Percentiles rank a stretch among this genome's conserved stretches.
Conservation (phyloP, 208 protist genomes). For the Crithidia expoeki region DNA sequence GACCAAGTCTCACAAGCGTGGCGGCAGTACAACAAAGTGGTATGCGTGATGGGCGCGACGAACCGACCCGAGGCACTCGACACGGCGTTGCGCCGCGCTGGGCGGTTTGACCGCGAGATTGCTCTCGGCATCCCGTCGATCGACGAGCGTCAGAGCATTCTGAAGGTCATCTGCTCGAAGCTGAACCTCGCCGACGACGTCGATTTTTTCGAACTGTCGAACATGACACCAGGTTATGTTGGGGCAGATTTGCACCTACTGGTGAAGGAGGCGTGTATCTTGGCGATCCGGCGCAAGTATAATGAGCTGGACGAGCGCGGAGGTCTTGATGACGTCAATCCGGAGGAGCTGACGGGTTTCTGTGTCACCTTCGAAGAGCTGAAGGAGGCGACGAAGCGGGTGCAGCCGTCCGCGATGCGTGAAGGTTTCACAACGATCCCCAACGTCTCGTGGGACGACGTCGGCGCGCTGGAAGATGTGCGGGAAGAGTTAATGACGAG, state of each 20-base stretch:
- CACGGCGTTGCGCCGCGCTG: constrained; percentile 95
- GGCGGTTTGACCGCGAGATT: constrained; percentile 98
- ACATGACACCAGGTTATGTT: constrained; percentile 97
- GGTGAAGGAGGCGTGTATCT: constrained; percentile 93
- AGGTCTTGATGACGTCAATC: constrained; percentile 22
- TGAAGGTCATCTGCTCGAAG: constrained; percentile 83
- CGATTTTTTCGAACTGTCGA: constrained; percentile 95
- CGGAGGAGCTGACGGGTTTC: constrained; percentile 68
- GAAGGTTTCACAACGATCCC: constrained; percentile 97
- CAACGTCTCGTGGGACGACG: constrained; percentile 97
- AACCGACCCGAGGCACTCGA: constrained; percentile 97
- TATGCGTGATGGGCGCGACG: constrained; percentile 96
- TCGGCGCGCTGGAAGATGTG: constrained; percentile 97
- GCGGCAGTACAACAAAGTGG: constrained; percentile 87
- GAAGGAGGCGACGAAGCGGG: constrained; percentile 92
- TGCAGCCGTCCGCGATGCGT: constrained; percentile 97
- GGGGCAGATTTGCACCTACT: constrained; percentile 97
- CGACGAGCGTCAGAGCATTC: constrained; percentile 87
- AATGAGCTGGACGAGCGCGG: constrained; percentile 59
- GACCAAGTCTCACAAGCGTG: constrained; percentile 93
- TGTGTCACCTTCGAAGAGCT: constrained; percentile 84
- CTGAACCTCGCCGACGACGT: constrained; percentile 87
- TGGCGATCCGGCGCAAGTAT: constrained; percentile 88
- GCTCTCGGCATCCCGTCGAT: constrained; percentile 96
- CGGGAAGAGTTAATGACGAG: constrained; percentile 92